Conservation (phyloP, 352 stramenopile genomes). For the Phytopythium ostracodes region DNA sequence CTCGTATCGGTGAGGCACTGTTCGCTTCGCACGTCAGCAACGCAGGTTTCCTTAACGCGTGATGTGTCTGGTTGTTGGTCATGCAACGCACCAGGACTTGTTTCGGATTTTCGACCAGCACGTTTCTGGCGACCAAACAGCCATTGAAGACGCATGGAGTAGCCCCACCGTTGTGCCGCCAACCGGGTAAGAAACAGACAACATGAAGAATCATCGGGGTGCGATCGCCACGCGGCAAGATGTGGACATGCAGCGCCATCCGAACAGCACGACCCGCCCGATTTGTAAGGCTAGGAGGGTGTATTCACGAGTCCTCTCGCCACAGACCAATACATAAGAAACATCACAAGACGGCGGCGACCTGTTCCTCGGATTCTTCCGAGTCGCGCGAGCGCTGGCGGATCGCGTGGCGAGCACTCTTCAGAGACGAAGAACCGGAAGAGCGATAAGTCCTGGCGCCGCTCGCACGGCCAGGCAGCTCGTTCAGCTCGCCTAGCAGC, state of each 20-base stretch:
- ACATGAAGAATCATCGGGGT: background rate
- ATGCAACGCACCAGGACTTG: background rate
- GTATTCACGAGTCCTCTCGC: background rate
- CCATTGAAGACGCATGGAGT: constrained; percentile 7
- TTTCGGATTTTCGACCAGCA: constrained; percentile 8
- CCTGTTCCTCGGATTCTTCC: constrained; percentile 2
- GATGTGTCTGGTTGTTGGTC: background rate
- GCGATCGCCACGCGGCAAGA: too few relatives aligned
- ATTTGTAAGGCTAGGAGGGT: background rate
- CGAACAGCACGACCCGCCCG: too few relatives aligned
- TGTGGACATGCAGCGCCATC: too few relatives aligned
- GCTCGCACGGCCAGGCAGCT: constrained; percentile 6
- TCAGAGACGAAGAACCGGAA: background rate
- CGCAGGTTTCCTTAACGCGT: too few relatives aligned
- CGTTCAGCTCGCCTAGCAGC: constrained; percentile 28
- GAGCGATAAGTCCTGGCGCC: background rate
- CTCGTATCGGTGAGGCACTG: background rate
- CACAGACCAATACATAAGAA: background rate
- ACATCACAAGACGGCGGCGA: background rate
- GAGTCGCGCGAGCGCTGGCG: constrained; percentile 6
- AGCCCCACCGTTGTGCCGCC: background rate
- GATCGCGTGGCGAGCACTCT: background rate
- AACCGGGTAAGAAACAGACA: background rate
- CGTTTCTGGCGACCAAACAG: background rate
- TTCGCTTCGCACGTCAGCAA: too few relatives aligned